A percentile compares a stretch with the other conserved stretches of the same genome.
phyloP scores from a whole-genome alignment of 2,329 filamentous ascomycete genomes.

The Ploettnerulaceae sp. region DNA sequence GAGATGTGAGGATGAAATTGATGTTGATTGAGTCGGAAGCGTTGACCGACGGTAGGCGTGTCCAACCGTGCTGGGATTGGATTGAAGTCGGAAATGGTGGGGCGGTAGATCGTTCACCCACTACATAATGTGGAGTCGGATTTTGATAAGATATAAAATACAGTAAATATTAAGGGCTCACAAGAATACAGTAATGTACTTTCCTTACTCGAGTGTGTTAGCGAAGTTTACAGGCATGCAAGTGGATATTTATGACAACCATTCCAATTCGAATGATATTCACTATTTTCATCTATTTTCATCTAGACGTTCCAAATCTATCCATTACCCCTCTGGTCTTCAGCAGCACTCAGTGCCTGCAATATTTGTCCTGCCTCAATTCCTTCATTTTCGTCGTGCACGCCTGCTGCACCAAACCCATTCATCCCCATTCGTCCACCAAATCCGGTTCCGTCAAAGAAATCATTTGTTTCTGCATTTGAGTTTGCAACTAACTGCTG shows the following conservation, averaged over 20 bases:
- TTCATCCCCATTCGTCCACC: slow-evolving; percentile 11
- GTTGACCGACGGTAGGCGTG: neutral
- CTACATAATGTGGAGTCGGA: too few species aligned
- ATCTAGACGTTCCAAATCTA: neutral
- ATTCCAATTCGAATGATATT: too few species aligned
- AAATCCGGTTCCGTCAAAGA: slow-evolving; percentile 22
- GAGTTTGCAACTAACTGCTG: slow-evolving; percentile 32
- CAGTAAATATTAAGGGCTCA: too few species aligned
- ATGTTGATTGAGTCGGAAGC: neutral
- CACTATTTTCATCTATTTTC: neutral
- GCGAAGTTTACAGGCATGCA: too few species aligned
- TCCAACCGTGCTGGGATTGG: neutral
- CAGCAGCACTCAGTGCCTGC: slow-evolving; percentile 30
- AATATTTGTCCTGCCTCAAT: slow-evolving; percentile 34
- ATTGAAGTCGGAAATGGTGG: too few species aligned
- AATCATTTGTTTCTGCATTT: slow-evolving; percentile 24
- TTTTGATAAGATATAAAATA: too few species aligned
- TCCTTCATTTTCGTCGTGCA: slow-evolving; percentile 27
- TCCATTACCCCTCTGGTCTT: slow-evolving; percentile 19
- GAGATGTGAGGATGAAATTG: neutral
- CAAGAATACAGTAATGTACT: too few species aligned
- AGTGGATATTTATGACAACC: too few species aligned
- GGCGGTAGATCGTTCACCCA: too few species aligned
- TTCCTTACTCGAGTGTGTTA: too few species aligned
- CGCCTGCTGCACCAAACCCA: slow-evolving; percentile 3